These are phyloP conservation scores for Clarireedia hainanense DNA, from an alignment of 2,329 filamentous ascomycete genomes.

Conservation along the genomic window DNA sequence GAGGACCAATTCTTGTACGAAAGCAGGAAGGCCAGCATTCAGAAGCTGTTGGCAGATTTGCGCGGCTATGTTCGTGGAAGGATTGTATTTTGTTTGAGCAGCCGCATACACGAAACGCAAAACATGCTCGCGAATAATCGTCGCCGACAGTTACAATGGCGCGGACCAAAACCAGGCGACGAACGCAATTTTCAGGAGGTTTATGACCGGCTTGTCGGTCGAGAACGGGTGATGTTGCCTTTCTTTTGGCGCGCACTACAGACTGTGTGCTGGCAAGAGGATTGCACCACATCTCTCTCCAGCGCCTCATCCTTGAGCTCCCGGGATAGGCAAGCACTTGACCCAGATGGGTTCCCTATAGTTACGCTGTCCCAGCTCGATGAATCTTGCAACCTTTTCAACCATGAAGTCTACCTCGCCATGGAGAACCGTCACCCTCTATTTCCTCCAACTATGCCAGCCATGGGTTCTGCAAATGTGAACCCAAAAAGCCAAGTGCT, in stretches of 20 bases:
- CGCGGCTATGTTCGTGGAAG: slow-evolving; percentile 7
- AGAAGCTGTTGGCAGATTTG: not conserved
- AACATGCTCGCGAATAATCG: not conserved
- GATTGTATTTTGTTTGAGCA: not conserved
- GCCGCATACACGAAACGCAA: not conserved
- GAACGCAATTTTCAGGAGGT: not conserved
- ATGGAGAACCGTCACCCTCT: not conserved
- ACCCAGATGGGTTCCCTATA: too few relatives aligned
- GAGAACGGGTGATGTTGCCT: slow-evolving; percentile 2
- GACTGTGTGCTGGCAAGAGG: not conserved
- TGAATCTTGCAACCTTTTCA: slow-evolving; percentile 2
- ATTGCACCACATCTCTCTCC: not conserved
- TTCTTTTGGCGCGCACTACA: slow-evolving; percentile 1
- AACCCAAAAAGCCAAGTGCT: not conserved
- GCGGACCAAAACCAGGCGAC: not conserved
- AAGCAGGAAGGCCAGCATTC: slow-evolving; percentile 1
- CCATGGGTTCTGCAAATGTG: not conserved
- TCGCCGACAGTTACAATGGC: not conserved
- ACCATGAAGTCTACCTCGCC: not conserved
- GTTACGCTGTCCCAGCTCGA: not conserved
- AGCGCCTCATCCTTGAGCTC: too few relatives aligned
- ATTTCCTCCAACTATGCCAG: not conserved
- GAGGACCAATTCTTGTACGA: not conserved
- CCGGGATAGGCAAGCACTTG: too few relatives aligned
- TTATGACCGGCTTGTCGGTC: not conserved